Conservation (phyloP, 495 filamentous ascomycete species). For the Trichoderma gamsii region DNA sequence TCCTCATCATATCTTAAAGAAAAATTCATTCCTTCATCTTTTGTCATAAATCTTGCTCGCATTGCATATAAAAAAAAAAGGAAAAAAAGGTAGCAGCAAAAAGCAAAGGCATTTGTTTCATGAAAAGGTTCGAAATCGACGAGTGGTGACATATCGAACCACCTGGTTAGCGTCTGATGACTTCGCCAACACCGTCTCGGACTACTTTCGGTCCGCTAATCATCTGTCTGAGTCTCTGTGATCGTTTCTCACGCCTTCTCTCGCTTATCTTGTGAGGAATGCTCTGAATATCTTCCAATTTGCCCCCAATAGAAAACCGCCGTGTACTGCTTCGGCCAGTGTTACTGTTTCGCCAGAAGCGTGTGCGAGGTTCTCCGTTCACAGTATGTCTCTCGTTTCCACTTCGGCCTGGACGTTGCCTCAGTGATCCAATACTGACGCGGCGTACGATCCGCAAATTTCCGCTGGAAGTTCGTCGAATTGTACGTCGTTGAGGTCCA, state of each 20-base stretch:
- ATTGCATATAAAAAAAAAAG: neutral
- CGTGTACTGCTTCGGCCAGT: neutral
- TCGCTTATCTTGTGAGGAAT: conserved; percentile 54
- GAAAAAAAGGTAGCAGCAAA: neutral
- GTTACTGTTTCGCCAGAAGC: conserved; percentile 21
- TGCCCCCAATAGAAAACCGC: conserved; percentile 27
- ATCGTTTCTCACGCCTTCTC: conserved; percentile 56
- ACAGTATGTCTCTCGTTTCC: conserved; percentile 31
- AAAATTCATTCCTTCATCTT: neutral
- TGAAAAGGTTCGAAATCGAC: neutral
- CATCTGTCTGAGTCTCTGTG: conserved; percentile 58
- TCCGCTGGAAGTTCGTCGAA: conserved; percentile 44
- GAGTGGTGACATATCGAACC: neutral
- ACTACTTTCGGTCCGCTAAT: conserved; percentile 53
- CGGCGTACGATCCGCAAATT: conserved; percentile 46
- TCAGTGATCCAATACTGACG: conserved; percentile 35
- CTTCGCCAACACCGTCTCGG: conserved; percentile 46
- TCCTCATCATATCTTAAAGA: neutral
- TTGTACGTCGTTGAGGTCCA: conserved; percentile 41
- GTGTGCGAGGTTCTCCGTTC: conserved; percentile 21
- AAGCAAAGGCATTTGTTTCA: neutral
- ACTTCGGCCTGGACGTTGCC: conserved; percentile 21
- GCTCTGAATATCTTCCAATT: conserved; percentile 42
- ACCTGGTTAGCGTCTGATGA: conserved; percentile 26
- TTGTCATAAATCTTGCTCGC: neutral